These are phyloP conservation scores for Elsinoe fawcettii DNA, from an alignment of 2,329 filamentous ascomycete species.

Conservation along the genomic window DNA sequence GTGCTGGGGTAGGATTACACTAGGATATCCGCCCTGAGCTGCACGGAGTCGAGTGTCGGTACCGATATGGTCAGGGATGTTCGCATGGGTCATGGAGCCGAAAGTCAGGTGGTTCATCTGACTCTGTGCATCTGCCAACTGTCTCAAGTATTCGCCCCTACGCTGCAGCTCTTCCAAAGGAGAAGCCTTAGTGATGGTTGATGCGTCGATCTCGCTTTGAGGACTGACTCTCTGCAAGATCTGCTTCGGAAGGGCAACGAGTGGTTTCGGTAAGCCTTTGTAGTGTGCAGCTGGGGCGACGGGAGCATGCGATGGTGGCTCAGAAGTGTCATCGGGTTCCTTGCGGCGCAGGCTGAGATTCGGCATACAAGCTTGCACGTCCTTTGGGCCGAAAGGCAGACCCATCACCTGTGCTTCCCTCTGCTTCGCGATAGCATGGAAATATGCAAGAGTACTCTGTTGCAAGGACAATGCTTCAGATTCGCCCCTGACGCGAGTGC, in stretches of 20 bases:
- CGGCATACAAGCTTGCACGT: conserved; percentile 26
- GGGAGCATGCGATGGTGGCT: conserved; percentile 15
- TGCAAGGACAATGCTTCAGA: conserved; percentile 28
- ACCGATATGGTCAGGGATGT: background rate
- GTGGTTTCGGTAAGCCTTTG: background rate
- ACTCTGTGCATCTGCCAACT: background rate
- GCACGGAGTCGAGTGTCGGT: background rate
- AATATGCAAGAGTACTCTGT: conserved; percentile 35
- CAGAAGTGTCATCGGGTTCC: background rate
- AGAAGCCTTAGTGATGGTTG: background rate
- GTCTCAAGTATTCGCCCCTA: background rate
- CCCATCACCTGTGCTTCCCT: conserved; percentile 29
- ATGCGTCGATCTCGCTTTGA: background rate
- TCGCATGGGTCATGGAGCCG: background rate
- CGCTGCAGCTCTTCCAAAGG: background rate
- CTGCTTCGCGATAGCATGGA: conserved; percentile 36
- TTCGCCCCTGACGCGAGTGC: conserved; percentile 33
- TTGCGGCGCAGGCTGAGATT: conserved; percentile 17
- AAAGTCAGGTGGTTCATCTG: background rate
- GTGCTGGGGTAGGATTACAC: conserved; percentile 2
- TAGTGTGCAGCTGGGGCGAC: conserved; percentile 15
- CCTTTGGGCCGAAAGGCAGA: conserved; percentile 25
- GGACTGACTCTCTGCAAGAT: background rate
- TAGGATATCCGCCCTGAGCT: background rate
- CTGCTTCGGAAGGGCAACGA: background rate